Base-by-base conservation (phyloP, 768 basidiomycete species). In the Kwoniella mangroviensis region DNA sequence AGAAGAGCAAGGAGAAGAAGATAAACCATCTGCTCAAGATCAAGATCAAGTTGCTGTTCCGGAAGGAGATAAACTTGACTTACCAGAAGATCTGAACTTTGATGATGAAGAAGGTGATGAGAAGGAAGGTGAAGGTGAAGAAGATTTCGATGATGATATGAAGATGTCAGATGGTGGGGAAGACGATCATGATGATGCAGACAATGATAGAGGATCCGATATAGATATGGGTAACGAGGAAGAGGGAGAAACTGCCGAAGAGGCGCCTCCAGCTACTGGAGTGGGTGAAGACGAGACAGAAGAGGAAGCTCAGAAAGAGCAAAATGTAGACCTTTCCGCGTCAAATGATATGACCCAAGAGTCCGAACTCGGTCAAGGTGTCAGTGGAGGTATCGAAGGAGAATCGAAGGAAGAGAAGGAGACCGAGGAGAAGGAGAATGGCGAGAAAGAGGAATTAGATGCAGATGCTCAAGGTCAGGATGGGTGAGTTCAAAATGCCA, bases 1-100 rank as follows among this genome's bases (percentile, higher is more conserved):
- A 9, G 79, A 80, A 45, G 75, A 83, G 13, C 73, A 78, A 42
- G 75, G 77, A 19, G 81, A 79, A 5, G 81, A 74, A 68, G 79
- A 45, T 74, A 76, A 45, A 68, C 85, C 74, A 7, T 78, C 73
- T 62, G 84, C 75, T 66, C 81, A 45, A 49, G 81, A 81, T 55
- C 88, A 90, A 12, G 86, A 94, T 84, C 90, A 95, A 67, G 88
- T 93, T 21, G 86, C 89, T 69, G 83, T 93, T 55, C 90, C 87
- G 24, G 92, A 97, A 70, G 90, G 90, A 2, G 87, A 96, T 62
- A 90, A 89, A 4, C 87, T 98, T 54, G 91, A 98, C 76, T 86
- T 98, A 11, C 96, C 96, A 0, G 95, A 98, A 24, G 83, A 82
- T 51, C 63, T 82, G 45, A 79, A 84, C 34, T 68, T 82, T 4